phyloP scores from a whole-genome alignment of 2,329 filamentous ascomycete species.

The Alternaria ethzedia region DNA sequence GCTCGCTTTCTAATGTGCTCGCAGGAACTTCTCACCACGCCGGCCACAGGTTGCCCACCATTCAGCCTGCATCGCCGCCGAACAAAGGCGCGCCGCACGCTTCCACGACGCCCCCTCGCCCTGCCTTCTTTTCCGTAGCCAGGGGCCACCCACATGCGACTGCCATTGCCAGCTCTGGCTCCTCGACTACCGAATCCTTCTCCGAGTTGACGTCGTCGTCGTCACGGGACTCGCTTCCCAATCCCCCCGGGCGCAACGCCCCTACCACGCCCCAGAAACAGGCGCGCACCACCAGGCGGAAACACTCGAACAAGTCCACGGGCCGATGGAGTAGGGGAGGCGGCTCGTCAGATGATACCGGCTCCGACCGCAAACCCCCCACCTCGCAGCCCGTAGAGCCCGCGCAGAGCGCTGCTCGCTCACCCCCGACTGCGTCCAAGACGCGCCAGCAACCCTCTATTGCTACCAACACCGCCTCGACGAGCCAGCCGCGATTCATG shows the following conservation, averaged over 20 bases:
- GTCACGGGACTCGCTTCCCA: conserved; percentile 38
- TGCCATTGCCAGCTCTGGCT: conserved; percentile 31
- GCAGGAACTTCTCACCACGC: conserved; percentile 24
- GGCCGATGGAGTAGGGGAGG: conserved; percentile 40
- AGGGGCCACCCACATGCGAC: conserved; percentile 36
- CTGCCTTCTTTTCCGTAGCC: conserved; percentile 16
- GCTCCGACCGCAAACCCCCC: conserved; percentile 31
- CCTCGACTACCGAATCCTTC: conserved; percentile 29
- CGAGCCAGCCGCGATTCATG: conserved; percentile 41
- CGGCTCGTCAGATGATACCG: conserved; percentile 38
- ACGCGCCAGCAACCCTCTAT: conserved; percentile 22
- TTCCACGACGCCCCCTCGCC: conserved; percentile 17
- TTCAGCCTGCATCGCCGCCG: conserved; percentile 33
- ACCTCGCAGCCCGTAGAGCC: conserved; percentile 26
- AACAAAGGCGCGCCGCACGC: conserved; percentile 37
- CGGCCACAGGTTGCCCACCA: conserved; percentile 29
- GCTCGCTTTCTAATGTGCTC: conserved; percentile 30
- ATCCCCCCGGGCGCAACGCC: conserved; percentile 28
- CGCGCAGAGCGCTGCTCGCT: conserved; percentile 19
- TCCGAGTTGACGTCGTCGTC: conserved; percentile 42
- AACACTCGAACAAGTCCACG: conserved; percentile 32
- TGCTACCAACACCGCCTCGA: conserved; percentile 21
- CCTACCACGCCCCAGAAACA: conserved; percentile 36
- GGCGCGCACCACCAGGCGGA: conserved; percentile 33
- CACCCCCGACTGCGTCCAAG: conserved; percentile 26